Base-by-base conservation (phyloP, 805 yeast genomes). In the Yamadazyma philogaea region DNA sequence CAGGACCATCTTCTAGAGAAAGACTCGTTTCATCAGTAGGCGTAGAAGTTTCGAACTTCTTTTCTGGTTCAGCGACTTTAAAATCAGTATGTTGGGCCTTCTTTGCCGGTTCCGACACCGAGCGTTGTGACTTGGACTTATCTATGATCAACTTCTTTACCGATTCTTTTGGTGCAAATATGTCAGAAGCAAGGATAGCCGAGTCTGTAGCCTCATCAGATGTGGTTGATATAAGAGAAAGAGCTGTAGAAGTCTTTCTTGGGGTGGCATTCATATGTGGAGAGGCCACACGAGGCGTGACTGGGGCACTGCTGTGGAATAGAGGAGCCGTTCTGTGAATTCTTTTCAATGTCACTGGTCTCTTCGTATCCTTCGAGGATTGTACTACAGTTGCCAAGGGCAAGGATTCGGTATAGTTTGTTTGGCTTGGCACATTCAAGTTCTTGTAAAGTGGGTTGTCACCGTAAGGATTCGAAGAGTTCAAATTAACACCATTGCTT, bases 401-500 rank as follows among this genome's bases (percentile, higher is more conserved):
- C 15, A 39, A 32, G n/a, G 43, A 30, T 28, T 34, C 43, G 22
- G 17, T 44, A 45, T 30, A 43, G 21, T 34, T 43, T 30, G 48
- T 47, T 31, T 49, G 54, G 30, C 37, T 51, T 7, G 59, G 48
- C 3, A 63, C 66, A 2, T 66, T 59, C 34, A 72, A 60, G 40
- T 72, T 66, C 42, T 64, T 69, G 50, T 86, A 87, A 40, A 90
- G 67, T 5, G 89, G 85, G 52, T 82, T 82, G 37, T 78, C 74
- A 1, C 96, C 95, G 57, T 87, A 90, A 34, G 96, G 96, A 57
- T 84, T 65, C 41, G 60, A 65, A 2, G 67, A 52, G 36, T 51
- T 57, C 40, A 68, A 59, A 44, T 57, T 66, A 36, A 62, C 48
- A 17, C 61, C 50, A 20, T 21, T 36, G 8, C 49, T 57, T 27